A percentile compares a stretch with the other conserved stretches of the same genome.
These are phyloP conservation scores for Melanomma pulvis-pyrius DNA, from an alignment of 495 filamentous ascomycete species.

Conservation along the genomic window DNA sequence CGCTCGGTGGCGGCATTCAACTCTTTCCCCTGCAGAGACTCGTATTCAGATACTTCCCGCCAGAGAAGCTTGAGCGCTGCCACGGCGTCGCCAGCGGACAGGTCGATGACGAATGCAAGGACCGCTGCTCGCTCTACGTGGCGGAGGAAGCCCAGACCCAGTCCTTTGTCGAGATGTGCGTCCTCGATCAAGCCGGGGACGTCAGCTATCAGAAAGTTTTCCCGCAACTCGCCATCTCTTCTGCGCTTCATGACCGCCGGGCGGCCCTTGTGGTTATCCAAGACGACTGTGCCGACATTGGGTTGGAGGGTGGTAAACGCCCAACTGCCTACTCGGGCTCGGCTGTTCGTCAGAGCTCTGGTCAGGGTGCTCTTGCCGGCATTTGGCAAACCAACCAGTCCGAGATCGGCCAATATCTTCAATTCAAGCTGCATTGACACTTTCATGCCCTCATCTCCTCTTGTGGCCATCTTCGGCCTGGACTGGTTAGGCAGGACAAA, in stretches of 20 bases:
- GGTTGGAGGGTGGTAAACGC: slow-evolving; percentile 94
- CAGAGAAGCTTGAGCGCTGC: slow-evolving; percentile 77
- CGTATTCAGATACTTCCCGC: slow-evolving; percentile 86
- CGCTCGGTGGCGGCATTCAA: slow-evolving; percentile 55
- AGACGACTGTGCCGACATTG: slow-evolving; percentile 90
- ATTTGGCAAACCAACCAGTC: slow-evolving; percentile 91
- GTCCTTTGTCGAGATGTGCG: slow-evolving; percentile 87
- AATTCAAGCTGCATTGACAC: slow-evolving; percentile 86
- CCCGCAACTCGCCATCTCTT: slow-evolving; percentile 55
- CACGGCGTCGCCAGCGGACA: slow-evolving; percentile 77
- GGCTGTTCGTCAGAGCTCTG: slow-evolving; percentile 79
- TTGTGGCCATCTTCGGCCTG: slow-evolving; percentile 83
- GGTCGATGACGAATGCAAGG: slow-evolving; percentile 90
- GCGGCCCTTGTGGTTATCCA: slow-evolving; percentile 79
- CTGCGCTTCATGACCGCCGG: slow-evolving; percentile 48
- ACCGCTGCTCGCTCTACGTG: slow-evolving; percentile 93
- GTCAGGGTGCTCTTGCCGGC: slow-evolving; percentile 94
- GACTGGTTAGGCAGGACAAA: slow-evolving; percentile 71
- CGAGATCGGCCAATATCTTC: slow-evolving; percentile 92
- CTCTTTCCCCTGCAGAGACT: slow-evolving; percentile 66
- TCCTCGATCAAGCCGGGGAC: slow-evolving; percentile 90
- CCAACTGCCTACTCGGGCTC: slow-evolving; percentile 90
- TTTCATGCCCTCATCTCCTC: slow-evolving; percentile 75
- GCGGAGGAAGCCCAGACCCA: slow-evolving; percentile 88
- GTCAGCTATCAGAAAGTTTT: slow-evolving; percentile 89